Conservation (phyloP, 768 basidiomycete species). For the Leccinum subgranulosum region DNA sequence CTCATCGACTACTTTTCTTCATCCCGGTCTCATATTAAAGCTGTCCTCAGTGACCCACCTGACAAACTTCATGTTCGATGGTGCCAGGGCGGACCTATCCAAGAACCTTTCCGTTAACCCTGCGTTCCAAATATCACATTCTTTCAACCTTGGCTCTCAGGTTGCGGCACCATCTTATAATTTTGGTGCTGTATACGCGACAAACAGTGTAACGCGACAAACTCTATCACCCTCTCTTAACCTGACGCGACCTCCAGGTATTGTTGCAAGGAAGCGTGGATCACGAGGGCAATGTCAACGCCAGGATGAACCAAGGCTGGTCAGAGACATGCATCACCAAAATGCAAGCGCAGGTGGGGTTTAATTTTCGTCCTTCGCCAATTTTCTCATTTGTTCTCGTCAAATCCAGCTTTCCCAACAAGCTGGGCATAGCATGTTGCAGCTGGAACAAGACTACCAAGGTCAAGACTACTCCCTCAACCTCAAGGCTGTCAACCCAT, state of each 20-base stretch:
- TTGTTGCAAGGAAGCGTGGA: constrained; percentile 94
- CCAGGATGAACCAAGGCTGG: constrained; percentile 90
- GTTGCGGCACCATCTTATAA: constrained; percentile 85
- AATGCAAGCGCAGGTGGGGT: constrained; percentile 77
- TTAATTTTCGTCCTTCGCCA: neutral
- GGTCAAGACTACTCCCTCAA: constrained; percentile 87
- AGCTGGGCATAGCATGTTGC: constrained; percentile 84
- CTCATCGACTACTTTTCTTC: constrained; percentile 4
- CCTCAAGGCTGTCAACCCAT: constrained; percentile 88
- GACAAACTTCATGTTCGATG: constrained; percentile 95
- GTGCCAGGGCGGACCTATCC: constrained; percentile 92
- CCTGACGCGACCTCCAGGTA: constrained; percentile 47
- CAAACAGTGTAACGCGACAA: constrained; percentile 54
- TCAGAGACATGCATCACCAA: constrained; percentile 74
- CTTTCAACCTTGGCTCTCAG: constrained; percentile 88
- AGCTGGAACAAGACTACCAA: constrained; percentile 91
- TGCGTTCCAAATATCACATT: constrained; percentile 98
- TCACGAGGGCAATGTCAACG: constrained; percentile 88
- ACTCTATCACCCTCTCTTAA: constrained; percentile 13
- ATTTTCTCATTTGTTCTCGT: constrained; percentile 9
- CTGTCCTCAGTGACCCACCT: constrained; percentile 72
- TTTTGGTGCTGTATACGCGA: constrained; percentile 92
- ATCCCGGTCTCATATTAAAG: neutral
- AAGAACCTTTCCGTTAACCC: constrained; percentile 92
- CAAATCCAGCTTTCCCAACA: constrained; percentile 64